Evolutionary conservation across 768 basidiomycete species (phyloP).

Genomic region (Pleurotus giganteus): DNA sequence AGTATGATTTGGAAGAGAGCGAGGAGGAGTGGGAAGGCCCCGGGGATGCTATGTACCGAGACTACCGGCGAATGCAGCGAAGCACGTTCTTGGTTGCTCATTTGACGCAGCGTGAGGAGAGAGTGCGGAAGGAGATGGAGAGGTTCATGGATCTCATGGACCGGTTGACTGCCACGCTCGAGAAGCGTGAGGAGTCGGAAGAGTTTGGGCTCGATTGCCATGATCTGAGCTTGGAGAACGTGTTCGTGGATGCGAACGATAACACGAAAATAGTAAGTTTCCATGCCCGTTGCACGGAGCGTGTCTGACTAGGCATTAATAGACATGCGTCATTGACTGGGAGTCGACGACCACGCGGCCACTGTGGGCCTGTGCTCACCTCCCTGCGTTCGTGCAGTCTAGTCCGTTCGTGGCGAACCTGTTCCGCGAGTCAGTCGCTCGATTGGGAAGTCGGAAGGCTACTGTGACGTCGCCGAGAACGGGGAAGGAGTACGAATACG

Average conservation of each 20-base stretch:
- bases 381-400: slow-evolving; percentile 77
- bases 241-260: slow-evolving; percentile 75
- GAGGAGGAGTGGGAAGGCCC: slow-evolving; percentile 80
- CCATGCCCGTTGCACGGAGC: slow-evolving; percentile 9
- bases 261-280: slow-evolving; percentile 66
- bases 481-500: slow-evolving; percentile 26
- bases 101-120: slow-evolving; percentile 58
- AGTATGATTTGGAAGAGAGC: slow-evolving; percentile 77
- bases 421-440: slow-evolving; percentile 63
- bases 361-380: slow-evolving; percentile 81
- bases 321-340: slow-evolving; percentile 91
- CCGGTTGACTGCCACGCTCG: slow-evolving; percentile 34
- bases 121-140: slow-evolving; percentile 66
- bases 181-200: slow-evolving; percentile 37
- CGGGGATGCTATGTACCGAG: slow-evolving; percentile 76
- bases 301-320: slow-evolving; percentile 7
- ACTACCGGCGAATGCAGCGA: slow-evolving; percentile 80
- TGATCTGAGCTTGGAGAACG: slow-evolving; percentile 80
- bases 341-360: slow-evolving; percentile 88
- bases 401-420: slow-evolving; percentile 71
- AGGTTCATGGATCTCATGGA: slow-evolving; percentile 73
- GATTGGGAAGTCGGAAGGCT: slow-evolving; percentile 36
- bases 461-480: slow-evolving; percentile 14
- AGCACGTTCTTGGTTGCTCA: slow-evolving; percentile 78
- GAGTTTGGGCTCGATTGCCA: slow-evolving; percentile 83